Evolutionary conservation across 2,329 filamentous ascomycete species (phyloP).

Genomic region (Thelonectria olida): DNA sequence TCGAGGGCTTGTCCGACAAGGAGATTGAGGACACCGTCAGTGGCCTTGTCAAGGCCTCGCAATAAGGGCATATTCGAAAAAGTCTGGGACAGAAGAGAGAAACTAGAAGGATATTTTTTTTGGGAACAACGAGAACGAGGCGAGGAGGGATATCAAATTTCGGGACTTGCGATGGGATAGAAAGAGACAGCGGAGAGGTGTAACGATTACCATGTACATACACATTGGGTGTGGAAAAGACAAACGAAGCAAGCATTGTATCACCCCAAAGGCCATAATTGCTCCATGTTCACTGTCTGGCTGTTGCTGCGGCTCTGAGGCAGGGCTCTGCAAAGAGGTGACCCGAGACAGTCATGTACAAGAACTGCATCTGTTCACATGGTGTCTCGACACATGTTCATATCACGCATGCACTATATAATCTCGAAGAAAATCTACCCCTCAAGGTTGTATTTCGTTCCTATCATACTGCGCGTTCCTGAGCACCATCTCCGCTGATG

Average conservation of each 20-base stretch:
- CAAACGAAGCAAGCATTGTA: conserved; percentile 38
- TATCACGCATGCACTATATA: too few relatives aligned
- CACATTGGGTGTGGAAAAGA: conserved; percentile 38
- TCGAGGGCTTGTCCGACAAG: conserved; percentile 69
- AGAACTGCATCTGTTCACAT: too few relatives aligned
- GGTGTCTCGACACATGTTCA: too few relatives aligned
- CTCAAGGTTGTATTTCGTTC: too few relatives aligned
- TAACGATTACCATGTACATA: conserved; percentile 38
- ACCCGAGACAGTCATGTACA: too few relatives aligned
- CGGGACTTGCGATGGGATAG: conserved; percentile 12
- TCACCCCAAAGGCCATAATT: conserved; percentile 9
- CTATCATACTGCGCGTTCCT: too few relatives aligned
- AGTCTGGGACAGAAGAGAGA: background rate
- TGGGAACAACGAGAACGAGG: background rate
- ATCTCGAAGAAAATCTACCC: too few relatives aligned
- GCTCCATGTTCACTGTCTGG: too few relatives aligned
- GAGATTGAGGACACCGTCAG: conserved; percentile 69
- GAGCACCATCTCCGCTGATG: too few relatives aligned
- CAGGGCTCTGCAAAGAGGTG: too few relatives aligned
- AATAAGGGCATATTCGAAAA: conserved; percentile 20
- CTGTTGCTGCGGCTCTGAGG: too few relatives aligned
- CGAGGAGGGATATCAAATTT: background rate
- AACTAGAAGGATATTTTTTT: background rate
- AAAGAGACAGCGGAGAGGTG: background rate
- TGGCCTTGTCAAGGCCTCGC: conserved; percentile 58